Evolutionary conservation across 108 stramenopile species (phyloP).

Genomic region (Pinguiococcus pyrenoidosus): DNA sequence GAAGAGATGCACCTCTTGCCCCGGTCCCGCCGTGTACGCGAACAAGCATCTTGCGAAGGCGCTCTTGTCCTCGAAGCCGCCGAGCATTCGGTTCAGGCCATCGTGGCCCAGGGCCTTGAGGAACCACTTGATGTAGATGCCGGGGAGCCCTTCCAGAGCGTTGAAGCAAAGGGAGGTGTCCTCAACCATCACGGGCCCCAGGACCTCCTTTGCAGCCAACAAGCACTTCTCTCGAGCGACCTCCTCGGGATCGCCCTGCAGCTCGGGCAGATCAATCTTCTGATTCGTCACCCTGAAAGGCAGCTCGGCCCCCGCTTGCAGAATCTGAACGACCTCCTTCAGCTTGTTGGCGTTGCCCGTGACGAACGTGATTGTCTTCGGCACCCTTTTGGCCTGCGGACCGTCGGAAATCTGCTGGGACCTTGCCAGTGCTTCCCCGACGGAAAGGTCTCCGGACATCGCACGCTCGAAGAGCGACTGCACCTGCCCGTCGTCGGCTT

Average conservation of each 20-base stretch:
- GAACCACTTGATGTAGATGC: slow-evolving; percentile 98
- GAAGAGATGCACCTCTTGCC: slow-evolving; percentile 61
- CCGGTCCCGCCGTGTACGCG: slow-evolving; percentile 75
- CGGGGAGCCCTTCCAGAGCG: slow-evolving; percentile 81
- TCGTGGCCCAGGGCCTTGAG: slow-evolving; percentile 76
- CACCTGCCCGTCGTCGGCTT: no score
- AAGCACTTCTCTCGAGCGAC: slow-evolving; percentile 84
- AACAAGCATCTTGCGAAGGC: slow-evolving; percentile 92
- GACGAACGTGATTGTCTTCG: slow-evolving; percentile 68
- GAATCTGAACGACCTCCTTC: slow-evolving; percentile 72
- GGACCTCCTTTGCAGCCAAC: slow-evolving; percentile 57
- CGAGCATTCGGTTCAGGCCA: slow-evolving; percentile 66
- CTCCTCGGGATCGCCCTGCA: slow-evolving; percentile 89
- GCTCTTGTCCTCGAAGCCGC: slow-evolving; percentile 70
- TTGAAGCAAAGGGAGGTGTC: slow-evolving; percentile 92
- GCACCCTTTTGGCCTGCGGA: no score
- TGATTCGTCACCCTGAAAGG: slow-evolving; percentile 58
- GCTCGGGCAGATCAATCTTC: slow-evolving; percentile 78
- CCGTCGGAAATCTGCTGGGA: no score
- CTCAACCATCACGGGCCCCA: slow-evolving; percentile 82
- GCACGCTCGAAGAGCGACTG: no score
- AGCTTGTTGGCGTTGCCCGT: slow-evolving; percentile 97
- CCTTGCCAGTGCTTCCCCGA: no score
- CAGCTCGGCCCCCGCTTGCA: slow-evolving; percentile 28
- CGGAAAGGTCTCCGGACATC: no score